Evolutionary conservation across 169 alveolate genomes (phyloP).

Genomic region (Eimeria sp.): DNA sequence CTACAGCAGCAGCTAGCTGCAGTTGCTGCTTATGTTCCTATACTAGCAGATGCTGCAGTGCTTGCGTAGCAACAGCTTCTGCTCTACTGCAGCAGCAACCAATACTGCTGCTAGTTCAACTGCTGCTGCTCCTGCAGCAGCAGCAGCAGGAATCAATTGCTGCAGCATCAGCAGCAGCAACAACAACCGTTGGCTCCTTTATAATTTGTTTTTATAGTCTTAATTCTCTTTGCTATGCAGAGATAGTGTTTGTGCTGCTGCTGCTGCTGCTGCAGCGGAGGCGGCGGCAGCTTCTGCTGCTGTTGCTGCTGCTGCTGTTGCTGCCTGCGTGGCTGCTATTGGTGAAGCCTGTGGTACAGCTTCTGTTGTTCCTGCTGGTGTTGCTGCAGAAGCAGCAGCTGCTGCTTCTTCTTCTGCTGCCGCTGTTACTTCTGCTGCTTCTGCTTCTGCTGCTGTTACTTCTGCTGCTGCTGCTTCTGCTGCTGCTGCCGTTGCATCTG

Average conservation of each 20-base stretch:
- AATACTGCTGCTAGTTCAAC: background rate
- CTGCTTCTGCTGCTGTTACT: background rate
- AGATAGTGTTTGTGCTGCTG: background rate
- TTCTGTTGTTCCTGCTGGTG: background rate
- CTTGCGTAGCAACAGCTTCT: background rate
- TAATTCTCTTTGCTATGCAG: no score
- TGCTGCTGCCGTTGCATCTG: background rate
- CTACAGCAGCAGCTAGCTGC: no score
- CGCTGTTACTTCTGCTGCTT: background rate
- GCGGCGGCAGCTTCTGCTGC: background rate
- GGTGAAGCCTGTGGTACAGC: background rate
- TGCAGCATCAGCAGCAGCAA: background rate
- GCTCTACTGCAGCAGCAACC: conserved; percentile 28
- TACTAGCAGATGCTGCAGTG: background rate
- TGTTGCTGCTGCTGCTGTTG: background rate
- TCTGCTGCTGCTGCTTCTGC: background rate
- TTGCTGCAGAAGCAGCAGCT: background rate
- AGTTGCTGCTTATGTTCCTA: background rate
- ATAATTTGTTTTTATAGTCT: no score
- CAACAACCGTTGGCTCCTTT: background rate
- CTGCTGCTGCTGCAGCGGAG: background rate
- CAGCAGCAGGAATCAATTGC: no score
- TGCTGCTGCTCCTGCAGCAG: background rate
- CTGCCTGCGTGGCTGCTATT: background rate
- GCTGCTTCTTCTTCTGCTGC: background rate